Percentiles rank a stretch among this genome's conserved stretches.
These are phyloP conservation scores for Penicillium sp. DNA, from an alignment of 2,329 filamentous ascomycete genomes.

Conservation along the genomic window DNA sequence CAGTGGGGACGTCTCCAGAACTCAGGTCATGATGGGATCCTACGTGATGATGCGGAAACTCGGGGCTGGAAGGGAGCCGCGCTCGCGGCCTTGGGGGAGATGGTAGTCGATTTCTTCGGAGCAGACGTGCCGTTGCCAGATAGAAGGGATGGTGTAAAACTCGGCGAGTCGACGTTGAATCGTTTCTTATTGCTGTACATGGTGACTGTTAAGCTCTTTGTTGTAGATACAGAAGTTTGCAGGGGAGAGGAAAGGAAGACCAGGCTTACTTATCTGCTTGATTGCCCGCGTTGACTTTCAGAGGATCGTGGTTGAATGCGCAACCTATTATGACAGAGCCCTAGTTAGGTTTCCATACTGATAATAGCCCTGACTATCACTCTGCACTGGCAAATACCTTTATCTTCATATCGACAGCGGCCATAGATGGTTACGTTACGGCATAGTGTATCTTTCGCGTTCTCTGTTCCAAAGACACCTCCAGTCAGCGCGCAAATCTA, in stretches of 20 bases:
- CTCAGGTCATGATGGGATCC: slow-evolving; percentile 16
- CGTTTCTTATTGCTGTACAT: slow-evolving; percentile 63
- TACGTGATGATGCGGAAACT: slow-evolving; percentile 46
- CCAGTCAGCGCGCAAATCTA: slow-evolving; percentile 18
- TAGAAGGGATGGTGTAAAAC: slow-evolving; percentile 75
- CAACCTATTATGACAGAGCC: slow-evolving; percentile 59
- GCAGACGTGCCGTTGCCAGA: slow-evolving; percentile 46
- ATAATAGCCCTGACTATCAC: background rate
- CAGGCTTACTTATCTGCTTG: slow-evolving; percentile 48
- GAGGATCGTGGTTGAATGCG: slow-evolving; percentile 84
- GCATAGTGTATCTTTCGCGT: slow-evolving; percentile 85
- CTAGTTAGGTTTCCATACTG: slow-evolving; percentile 5
- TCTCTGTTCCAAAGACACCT: slow-evolving; percentile 58
- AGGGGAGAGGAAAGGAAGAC: background rate
- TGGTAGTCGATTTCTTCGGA: slow-evolving; percentile 70
- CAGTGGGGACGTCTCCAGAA: slow-evolving; percentile 20
- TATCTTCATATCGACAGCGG: slow-evolving; percentile 88
- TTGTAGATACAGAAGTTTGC: background rate
- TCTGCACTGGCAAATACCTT: slow-evolving; percentile 57
- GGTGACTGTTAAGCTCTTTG: slow-evolving; percentile 4
- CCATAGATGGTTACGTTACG: slow-evolving; percentile 93
- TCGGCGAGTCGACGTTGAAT: slow-evolving; percentile 93
- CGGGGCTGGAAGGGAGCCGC: slow-evolving; percentile 68
- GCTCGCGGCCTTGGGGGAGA: slow-evolving; percentile 88
- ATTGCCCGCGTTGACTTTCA: slow-evolving; percentile 59